These are phyloP conservation scores for Pythium diclinum DNA, from an alignment of 352 stramenopile species.

Conservation along the genomic window DNA sequence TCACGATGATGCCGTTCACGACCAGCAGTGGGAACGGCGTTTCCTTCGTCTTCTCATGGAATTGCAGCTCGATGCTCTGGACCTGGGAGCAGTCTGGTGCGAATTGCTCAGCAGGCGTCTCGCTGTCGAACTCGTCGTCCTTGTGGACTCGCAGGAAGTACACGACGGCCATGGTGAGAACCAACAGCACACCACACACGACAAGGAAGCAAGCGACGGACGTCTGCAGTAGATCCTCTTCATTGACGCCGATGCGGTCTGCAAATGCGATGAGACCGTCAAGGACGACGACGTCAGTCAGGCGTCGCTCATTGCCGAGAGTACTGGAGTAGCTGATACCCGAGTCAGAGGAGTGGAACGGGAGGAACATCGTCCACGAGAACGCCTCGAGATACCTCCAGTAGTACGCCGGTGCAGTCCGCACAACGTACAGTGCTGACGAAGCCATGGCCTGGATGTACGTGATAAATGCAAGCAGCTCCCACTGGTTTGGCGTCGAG, in stretches of 20 bases:
- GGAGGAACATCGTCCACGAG: constrained; percentile 32
- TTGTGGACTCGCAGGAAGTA: constrained; percentile 13
- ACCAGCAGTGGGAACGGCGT: constrained; percentile 8
- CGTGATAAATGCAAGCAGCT: constrained; percentile 26
- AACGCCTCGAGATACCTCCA: constrained; percentile 28
- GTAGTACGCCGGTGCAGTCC: constrained; percentile 16
- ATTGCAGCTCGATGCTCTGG: not conserved
- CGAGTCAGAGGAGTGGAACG: constrained; percentile 8
- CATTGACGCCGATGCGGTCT: constrained; percentile 22
- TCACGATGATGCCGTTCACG: constrained; percentile 3
- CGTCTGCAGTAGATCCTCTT: constrained; percentile 7
- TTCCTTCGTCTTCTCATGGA: not conserved
- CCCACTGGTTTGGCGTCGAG: constrained; percentile 28
- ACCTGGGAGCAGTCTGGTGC: not conserved
- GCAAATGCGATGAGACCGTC: constrained; percentile 20
- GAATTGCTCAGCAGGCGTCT: not conserved
- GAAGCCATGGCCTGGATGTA: constrained; percentile 29
- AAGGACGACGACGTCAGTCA: constrained; percentile 13
- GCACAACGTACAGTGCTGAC: constrained; percentile 9
- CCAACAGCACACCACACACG: constrained; percentile 2
- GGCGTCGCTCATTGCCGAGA: not conserved
- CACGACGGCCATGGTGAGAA: not conserved
- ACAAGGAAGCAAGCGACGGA: constrained; percentile 12
- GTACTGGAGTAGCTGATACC: not conserved
- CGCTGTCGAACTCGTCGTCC: constrained; percentile 9